phyloP scores from a whole-genome alignment of 169 alveolate species.

The Plasmodium gonderi region DNA sequence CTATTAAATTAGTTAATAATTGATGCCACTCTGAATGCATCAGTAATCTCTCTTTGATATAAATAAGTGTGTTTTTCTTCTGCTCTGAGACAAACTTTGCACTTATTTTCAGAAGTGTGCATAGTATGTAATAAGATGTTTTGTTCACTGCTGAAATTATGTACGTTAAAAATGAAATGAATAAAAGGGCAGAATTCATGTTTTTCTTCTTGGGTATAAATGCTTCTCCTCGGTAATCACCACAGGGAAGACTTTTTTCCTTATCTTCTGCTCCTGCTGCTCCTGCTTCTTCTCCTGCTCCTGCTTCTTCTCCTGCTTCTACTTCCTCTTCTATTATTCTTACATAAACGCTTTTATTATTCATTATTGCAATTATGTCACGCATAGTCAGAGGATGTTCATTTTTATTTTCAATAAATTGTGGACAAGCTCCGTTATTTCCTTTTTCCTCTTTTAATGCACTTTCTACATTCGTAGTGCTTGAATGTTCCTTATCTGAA shows the following conservation, averaged over 20 bases:
- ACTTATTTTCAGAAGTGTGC: neutral
- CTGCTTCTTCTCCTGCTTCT: neutral
- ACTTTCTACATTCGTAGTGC: neutral
- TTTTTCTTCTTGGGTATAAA: neutral
- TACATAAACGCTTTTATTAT: neutral
- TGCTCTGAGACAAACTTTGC: neutral
- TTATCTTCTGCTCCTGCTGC: neutral
- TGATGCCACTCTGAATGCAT: slow-evolving; percentile 44
- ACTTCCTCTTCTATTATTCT: slow-evolving; percentile 14
- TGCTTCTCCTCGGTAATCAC: neutral
- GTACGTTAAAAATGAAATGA: slow-evolving; percentile 11
- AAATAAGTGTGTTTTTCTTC: neutral
- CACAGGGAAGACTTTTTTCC: neutral
- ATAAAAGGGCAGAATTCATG: neutral
- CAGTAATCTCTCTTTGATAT: slow-evolving; percentile 11
- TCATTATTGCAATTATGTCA: slow-evolving; percentile 13
- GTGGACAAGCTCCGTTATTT: neutral
- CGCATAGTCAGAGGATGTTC: neutral
- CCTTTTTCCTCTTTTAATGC: neutral
- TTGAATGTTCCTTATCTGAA: neutral
- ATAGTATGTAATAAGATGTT: neutral
- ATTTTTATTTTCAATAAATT: neutral
- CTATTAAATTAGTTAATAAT: slow-evolving; percentile 10
- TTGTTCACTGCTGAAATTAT: slow-evolving; percentile 31
- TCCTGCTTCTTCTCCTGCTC: neutral